Conservation (phyloP, 75 land plant genomes). For the Cupressus sempervirens region DNA sequence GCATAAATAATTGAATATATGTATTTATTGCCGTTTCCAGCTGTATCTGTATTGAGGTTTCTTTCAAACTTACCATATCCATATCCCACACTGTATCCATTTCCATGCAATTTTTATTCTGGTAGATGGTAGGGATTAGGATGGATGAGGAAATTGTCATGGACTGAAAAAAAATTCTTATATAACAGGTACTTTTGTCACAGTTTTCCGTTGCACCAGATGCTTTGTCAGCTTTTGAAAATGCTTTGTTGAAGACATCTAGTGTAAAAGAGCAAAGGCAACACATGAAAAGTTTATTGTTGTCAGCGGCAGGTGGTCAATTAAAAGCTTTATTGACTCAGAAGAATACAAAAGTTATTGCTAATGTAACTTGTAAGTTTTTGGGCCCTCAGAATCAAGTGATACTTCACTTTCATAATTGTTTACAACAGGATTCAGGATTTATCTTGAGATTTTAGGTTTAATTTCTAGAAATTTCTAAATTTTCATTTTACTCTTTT, state of each 20-base stretch:
- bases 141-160: not conserved
- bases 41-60: too few species aligned
- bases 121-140: not conserved
- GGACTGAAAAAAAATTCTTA: not conserved
- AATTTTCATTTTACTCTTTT: not conserved
- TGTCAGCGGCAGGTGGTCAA: conserved; percentile 70
- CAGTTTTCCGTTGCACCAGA: conserved; percentile 64
- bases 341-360: conserved; percentile 72
- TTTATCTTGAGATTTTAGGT: not conserved
- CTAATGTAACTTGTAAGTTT: conserved; percentile 76
- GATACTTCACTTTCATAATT: not conserved
- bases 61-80: not conserved
- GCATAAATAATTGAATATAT: too few species aligned
- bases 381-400: not conserved
- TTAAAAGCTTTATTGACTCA: conserved; percentile 85
- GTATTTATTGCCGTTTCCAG: too few species aligned
- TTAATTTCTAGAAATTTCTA: not conserved
- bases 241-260: conserved; percentile 68
- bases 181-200: conserved; percentile 67
- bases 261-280: conserved; percentile 94
- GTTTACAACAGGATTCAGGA: not conserved
- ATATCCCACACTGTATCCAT: too few species aligned
- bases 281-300: conserved; percentile 76
- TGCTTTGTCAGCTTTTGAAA: conserved; percentile 72
- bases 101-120: not conserved